A percentile compares a stretch with the other conserved stretches of the same genome.
These are phyloP conservation scores for Lecanicillium sp. DNA, from an alignment of 2,329 filamentous ascomycete species.

Conservation along the genomic window DNA sequence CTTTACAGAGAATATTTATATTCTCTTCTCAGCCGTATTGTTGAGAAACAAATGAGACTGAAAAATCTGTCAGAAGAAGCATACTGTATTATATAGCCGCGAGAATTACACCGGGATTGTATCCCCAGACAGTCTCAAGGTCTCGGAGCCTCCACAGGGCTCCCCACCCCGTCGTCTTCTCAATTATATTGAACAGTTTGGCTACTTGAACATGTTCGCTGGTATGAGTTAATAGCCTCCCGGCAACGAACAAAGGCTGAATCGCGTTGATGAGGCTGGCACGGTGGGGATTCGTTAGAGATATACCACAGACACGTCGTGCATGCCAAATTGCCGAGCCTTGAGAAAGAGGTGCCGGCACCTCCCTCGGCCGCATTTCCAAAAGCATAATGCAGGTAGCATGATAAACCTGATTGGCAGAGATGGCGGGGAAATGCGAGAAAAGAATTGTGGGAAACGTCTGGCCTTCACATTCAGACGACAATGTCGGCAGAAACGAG, in stretches of 20 bases:
- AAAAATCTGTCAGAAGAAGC: too few species aligned
- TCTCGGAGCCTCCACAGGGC: conserved; percentile 41
- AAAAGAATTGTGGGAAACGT: conserved; percentile 41
- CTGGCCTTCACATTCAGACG: conserved; percentile 16
- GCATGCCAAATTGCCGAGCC: conserved; percentile 37
- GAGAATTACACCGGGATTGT: conserved; percentile 8
- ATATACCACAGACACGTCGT: conserved; percentile 42
- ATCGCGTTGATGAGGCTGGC: conserved; percentile 45
- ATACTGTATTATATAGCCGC: background rate
- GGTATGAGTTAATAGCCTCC: conserved; percentile 37
- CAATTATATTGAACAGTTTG: conserved; percentile 34
- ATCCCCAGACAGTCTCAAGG: conserved; percentile 30
- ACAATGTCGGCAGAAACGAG: conserved; percentile 24
- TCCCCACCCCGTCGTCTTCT: conserved; percentile 40
- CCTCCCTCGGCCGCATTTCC: conserved; percentile 28
- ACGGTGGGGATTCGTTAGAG: conserved; percentile 39
- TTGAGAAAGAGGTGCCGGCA: conserved; percentile 14
- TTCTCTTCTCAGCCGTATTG: too few species aligned
- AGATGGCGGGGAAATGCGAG: conserved; percentile 40
- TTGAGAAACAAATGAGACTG: too few species aligned
- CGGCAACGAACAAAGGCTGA: conserved; percentile 44
- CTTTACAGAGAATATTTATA: too few species aligned
- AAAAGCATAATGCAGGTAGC: conserved; percentile 41
- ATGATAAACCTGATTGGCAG: conserved; percentile 44
- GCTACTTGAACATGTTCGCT: conserved; percentile 25